Base-by-base conservation (phyloP, 805 yeast genomes). In the Grigorovia jiainica region DNA sequence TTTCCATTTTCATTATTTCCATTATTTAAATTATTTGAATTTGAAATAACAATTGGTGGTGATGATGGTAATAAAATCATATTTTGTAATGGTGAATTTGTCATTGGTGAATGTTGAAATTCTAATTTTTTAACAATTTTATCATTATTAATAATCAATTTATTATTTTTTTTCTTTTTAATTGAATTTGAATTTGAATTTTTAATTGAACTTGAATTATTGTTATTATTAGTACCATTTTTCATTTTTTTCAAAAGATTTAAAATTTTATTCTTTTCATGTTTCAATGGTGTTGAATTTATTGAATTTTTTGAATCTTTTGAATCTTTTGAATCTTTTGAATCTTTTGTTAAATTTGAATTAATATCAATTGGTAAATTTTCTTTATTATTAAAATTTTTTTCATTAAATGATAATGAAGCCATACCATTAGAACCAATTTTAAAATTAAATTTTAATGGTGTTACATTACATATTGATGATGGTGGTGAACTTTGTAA, bases 381-480 rank as follows among this genome's bases (percentile, higher is more conserved):
- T 32, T 21, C 39, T 19, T 36, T 36, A 15, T 36, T 27, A 10
- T 6, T 27, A 27, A 2, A 7, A 4, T 10, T 13, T 10, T 27
- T 13, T 13, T 27, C 31, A 13, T 15, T 13, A 27, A 27, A 27
- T 27, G 31, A 7, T 15, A 27, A 27, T 10, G 54, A 41, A 6
- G 66, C 66, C 35, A 57, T 61, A n/a, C 65, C 65, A 38, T 59
- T 52, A 17, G 55, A 47, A 13, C 60, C 61, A 20, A 61, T 48
- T 21, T 53, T 54, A 27, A 61, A 45, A 3, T 58, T 50, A 16
- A 61, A 49, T 30, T 52, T 58, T n/a, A 47, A 13, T 7, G 50
- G 47, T 13, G 41, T 40, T n/a, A n/a, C n/a, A n/a, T 16, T 17
- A 10, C 7, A 11, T 13, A 27, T 19, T 7, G 41, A 32, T 2